Conservation (phyloP, 306 rosid species). For the Trichosanthes cucumerina region DNA sequence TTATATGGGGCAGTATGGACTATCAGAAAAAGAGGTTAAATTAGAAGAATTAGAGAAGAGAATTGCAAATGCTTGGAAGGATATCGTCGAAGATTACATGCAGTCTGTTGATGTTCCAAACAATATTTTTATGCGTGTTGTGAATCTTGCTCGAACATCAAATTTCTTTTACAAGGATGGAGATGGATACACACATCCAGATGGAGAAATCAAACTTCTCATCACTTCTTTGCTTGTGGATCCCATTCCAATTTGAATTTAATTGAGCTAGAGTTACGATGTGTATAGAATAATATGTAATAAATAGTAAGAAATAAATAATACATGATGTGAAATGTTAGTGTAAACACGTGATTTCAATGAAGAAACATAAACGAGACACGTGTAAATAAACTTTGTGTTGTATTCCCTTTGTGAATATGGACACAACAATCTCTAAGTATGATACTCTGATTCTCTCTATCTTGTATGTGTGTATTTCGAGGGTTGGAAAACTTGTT, state of each 20-base stretch:
- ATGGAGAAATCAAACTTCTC: background rate
- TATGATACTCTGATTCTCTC: no score
- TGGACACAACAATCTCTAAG: no score
- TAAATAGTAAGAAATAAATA: no score
- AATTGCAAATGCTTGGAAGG: conserved; percentile 7
- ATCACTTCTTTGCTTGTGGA: background rate
- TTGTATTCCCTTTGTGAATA: no score
- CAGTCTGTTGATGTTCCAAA: background rate
- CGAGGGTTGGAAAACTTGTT: no score
- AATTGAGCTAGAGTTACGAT: background rate
- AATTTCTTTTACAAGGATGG: background rate
- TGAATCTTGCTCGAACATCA: background rate
- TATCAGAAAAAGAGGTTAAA: background rate
- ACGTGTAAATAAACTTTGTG: no score
- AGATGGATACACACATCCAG: background rate
- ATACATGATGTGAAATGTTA: no score
- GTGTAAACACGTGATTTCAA: no score
- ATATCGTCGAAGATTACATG: background rate
- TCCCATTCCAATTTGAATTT: background rate
- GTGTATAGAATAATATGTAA: background rate
- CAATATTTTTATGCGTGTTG: background rate
- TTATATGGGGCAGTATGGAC: conserved; percentile 1
- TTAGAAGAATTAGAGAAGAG: background rate
- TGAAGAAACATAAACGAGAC: no score
- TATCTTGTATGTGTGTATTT: no score